These are phyloP conservation scores for Durio zibethinus DNA, from an alignment of 345 rosid genomes.

Conservation along the genomic window DNA sequence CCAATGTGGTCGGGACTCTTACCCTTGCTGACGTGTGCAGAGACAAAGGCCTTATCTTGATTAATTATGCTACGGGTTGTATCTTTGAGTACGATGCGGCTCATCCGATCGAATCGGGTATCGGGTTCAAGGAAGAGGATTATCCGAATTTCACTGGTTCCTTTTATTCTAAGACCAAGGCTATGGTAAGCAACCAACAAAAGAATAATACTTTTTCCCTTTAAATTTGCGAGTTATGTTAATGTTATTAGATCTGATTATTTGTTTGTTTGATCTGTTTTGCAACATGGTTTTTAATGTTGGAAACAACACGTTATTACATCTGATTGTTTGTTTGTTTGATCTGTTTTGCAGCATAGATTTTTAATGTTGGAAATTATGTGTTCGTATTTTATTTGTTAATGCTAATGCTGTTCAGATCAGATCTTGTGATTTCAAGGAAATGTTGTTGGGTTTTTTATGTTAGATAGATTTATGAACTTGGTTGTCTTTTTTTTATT, in stretches of 20 bases:
- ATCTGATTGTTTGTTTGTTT: no score
- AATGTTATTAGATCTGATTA: conserved; percentile 10
- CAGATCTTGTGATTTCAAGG: neutral
- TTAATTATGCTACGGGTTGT: conserved; percentile 88
- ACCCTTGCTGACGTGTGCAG: conserved; percentile 82
- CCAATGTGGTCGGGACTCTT: conserved; percentile 82
- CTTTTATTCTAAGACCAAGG: conserved; percentile 89
- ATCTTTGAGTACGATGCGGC: conserved; percentile 76
- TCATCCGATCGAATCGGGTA: conserved; percentile 71
- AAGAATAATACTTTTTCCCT: neutral
- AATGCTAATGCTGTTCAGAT: neutral
- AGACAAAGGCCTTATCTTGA: conserved; percentile 61
- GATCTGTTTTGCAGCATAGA: neutral
- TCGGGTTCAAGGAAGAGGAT: conserved; percentile 91
- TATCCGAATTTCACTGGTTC: conserved; percentile 85
- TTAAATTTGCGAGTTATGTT: neutral
- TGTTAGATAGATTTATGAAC: neutral
- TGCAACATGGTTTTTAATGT: neutral
- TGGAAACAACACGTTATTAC: no score
- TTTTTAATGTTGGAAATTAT: neutral
- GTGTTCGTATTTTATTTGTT: neutral
- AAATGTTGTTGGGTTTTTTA: neutral
- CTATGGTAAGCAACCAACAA: conserved; percentile 59
- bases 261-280: conserved; percentile 1
- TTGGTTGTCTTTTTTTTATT: neutral